Conservation (phyloP, 176 grass and related monocot genomes). For the Avena insularis region DNA sequence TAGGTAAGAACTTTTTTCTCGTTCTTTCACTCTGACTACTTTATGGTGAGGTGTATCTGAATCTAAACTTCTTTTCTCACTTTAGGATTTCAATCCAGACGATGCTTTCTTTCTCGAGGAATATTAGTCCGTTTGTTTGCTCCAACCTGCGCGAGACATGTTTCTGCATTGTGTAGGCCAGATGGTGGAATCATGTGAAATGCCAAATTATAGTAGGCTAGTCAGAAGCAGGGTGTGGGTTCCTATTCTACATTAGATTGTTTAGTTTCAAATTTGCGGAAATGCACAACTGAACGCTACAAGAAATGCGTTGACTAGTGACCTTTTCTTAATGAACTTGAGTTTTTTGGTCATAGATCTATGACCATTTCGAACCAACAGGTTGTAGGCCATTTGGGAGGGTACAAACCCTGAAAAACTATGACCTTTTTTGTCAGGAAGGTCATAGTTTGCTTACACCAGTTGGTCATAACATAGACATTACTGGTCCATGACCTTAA, state of each 20-base stretch:
- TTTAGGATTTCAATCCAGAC: background rate
- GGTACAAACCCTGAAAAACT: too few species aligned
- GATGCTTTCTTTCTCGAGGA: background rate
- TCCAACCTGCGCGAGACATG: background rate
- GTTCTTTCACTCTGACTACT: background rate
- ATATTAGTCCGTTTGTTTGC: background rate
- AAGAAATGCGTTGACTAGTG: too few species aligned
- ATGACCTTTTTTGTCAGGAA: too few species aligned
- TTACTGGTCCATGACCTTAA: too few species aligned
- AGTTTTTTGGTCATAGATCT: too few species aligned
- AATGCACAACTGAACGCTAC: too few species aligned
- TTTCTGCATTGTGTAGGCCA: background rate
- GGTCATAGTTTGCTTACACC: too few species aligned
- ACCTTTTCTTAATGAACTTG: too few species aligned
- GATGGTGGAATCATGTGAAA: background rate
- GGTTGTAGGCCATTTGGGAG: too few species aligned
- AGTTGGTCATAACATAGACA: too few species aligned
- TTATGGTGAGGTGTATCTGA: background rate
- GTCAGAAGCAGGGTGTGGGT: constrained; percentile 4
- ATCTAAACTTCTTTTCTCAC: constrained; percentile 1
- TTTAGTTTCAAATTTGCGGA: background rate
- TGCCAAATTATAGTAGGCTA: constrained; percentile 15
- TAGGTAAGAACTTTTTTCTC: constrained; percentile 12
- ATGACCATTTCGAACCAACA: too few species aligned
- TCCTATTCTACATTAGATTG: background rate